These are phyloP conservation scores for Pythium plurisporium DNA, from an alignment of 352 stramenopile genomes.

Conservation along the genomic window DNA sequence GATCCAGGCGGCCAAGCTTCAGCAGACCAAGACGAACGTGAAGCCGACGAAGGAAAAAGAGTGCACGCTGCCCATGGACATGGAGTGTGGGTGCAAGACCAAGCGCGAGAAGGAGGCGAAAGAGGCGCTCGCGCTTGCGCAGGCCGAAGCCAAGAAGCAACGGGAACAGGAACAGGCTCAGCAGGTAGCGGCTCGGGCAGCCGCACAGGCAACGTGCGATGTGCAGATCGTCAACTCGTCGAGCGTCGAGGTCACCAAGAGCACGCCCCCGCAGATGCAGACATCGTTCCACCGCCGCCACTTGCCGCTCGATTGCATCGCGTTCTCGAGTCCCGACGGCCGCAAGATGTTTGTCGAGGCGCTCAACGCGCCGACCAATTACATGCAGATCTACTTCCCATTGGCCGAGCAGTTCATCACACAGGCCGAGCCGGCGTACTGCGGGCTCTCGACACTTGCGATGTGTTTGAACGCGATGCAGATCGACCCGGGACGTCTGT, in stretches of 20 bases:
- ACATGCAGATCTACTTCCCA: conserved; percentile 92
- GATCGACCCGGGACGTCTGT: conserved; percentile 69
- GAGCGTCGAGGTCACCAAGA: not conserved
- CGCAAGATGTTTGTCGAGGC: conserved; percentile 80
- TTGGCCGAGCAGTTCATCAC: conserved; percentile 88
- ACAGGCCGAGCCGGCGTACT: conserved; percentile 91
- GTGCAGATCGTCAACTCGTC: conserved; percentile 14
- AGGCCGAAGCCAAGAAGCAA: conserved; percentile 11
- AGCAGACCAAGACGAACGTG: not conserved
- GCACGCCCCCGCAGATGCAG: conserved; percentile 32
- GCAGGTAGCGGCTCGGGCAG: not conserved
- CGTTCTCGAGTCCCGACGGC: conserved; percentile 83
- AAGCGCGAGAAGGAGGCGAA: conserved; percentile 22
- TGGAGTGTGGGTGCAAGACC: conserved; percentile 28
- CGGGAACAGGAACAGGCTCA: conserved; percentile 1
- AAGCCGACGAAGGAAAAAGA: conserved; percentile 9
- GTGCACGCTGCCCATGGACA: conserved; percentile 24
- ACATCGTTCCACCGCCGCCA: conserved; percentile 81
- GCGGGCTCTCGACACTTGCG: conserved; percentile 77
- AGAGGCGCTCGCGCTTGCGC: conserved; percentile 12
- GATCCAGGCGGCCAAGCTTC: conserved; percentile 6
- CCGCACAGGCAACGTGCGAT: not conserved
- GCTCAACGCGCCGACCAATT: conserved; percentile 40
- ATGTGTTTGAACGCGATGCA: conserved; percentile 80
- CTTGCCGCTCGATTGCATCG: conserved; percentile 71